Evolutionary conservation across 192 early-diverging fungal species (phyloP), one percentile per base, ranked within the genome.

Genomic region (Coemansia sp.): DNA sequence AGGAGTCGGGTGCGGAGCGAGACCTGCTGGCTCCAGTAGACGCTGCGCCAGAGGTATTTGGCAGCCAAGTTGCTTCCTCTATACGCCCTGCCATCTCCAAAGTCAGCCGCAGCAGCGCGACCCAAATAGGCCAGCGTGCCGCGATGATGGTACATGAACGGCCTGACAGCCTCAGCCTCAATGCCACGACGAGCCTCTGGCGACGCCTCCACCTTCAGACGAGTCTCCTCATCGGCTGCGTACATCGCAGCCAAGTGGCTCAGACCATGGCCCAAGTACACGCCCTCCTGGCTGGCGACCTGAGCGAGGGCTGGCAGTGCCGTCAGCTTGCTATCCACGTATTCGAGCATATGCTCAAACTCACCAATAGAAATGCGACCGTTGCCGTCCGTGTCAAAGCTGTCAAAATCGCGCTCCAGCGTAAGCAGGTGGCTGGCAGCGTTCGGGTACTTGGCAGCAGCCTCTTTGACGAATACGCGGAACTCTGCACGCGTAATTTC

Each of bases 241-340:
- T 71, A 73, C 2, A 38, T 22, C 31, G 62, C 12, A 13, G 73
- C 61, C 49, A 68, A 22, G 12, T 16, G 63, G 52, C 87, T 89
- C 72, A 98, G 91, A 18, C 89, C 75, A 24, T 79, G 72, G 43
- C 92, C 93, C 67, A 98, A 73, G 79, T 95, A 98, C 16, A 84
- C 75, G 57, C 95, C 95, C 80, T 98, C 93, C 66, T 95, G 89
- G 46, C 86, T 86, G 18, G 96, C 96, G 12, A 98, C 89, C 83
- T 98, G 96, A 9, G 96, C 96, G 9, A 93, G 93, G 12, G 93
- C 87, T 29, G 94, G 94, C 44, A 95, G 80, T 24, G 89, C 91
- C 65, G 67, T 90, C 88, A 80, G 91, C 75, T 77, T 85, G 74
- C 72, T 64, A 44, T 85, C 82, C 18, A 85, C 78, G 51, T 69